Evolutionary conservation across 2,329 filamentous ascomycete species (phyloP).

Genomic region (Myriosclerotinia duriaeana): DNA sequence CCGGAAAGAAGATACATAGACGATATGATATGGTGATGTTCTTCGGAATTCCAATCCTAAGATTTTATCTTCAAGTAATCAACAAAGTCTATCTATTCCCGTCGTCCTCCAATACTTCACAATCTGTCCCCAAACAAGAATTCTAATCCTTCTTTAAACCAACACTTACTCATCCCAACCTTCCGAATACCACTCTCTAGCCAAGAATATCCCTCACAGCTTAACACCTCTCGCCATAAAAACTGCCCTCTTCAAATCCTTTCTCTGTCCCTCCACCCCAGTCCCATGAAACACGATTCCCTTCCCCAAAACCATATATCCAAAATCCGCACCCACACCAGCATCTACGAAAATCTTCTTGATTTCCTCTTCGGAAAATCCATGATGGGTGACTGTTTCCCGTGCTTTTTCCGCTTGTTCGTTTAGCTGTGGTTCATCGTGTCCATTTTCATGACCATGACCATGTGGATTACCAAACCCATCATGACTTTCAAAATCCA

Average conservation of each 20-base stretch:
- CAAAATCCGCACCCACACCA: constrained; percentile 58
- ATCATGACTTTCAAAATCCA: constrained; percentile 63
- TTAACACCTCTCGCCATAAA: constrained; percentile 34
- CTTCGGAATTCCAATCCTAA: not conserved
- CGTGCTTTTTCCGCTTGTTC: constrained; percentile 40
- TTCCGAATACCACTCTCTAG: not conserved
- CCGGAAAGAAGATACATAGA: not conserved
- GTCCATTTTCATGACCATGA: constrained; percentile 33
- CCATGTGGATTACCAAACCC: constrained; percentile 29
- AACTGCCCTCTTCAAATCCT: constrained; percentile 29
- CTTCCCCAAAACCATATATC: constrained; percentile 44
- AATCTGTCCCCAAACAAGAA: not conserved
- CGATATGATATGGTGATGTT: not conserved
- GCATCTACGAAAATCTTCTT: constrained; percentile 62
- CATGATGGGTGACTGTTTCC: constrained; percentile 62
- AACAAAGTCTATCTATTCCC: not conserved
- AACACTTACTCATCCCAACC: too few species aligned
- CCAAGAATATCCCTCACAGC: not conserved
- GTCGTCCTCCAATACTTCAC: not conserved
- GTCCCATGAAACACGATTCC: constrained; percentile 34
- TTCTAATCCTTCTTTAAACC: rapidly evolving
- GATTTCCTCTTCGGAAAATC: constrained; percentile 62
- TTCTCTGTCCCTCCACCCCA: constrained; percentile 18
- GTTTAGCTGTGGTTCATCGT: constrained; percentile 18
- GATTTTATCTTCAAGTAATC: too few species aligned